These are phyloP conservation scores for Actinomortierella ambigua DNA, from an alignment of 371 early-diverging fungal genomes.

Conservation along the genomic window DNA sequence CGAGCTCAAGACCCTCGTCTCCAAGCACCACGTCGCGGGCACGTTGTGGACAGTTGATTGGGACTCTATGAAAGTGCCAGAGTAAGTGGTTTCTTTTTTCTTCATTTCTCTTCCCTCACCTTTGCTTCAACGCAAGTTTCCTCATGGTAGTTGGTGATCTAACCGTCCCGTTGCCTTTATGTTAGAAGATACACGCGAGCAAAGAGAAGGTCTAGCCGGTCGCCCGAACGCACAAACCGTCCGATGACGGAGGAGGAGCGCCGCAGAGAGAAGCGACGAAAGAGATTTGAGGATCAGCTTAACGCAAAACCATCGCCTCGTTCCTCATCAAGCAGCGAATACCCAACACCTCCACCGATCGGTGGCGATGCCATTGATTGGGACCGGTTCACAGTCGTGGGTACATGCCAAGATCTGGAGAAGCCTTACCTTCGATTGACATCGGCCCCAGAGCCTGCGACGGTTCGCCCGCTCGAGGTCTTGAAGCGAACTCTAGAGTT, in stretches of 20 bases:
- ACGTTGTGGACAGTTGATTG: conserved; percentile 67
- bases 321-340: conserved; percentile 5
- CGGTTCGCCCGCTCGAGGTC: conserved; percentile 84
- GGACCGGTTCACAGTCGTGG: conserved; percentile 86
- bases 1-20: conserved; percentile 62
- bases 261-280: conserved; percentile 24
- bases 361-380: conserved; percentile 72
- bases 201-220: not conserved
- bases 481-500: conserved; percentile 76
- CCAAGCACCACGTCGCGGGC: conserved; percentile 53
- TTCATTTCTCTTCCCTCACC: not conserved
- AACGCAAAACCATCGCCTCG: conserved; percentile 8
- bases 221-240: too few relatives aligned
- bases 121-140: not conserved
- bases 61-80: conserved; percentile 68
- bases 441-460: conserved; percentile 88
- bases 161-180: not conserved
- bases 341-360: conserved; percentile 22
- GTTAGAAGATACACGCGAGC: not conserved
- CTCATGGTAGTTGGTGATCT: not conserved
- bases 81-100: conserved; percentile 44
- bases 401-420: conserved; percentile 83
- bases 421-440: conserved; percentile 92
- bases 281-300: conserved; percentile 18
- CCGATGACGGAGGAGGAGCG: conserved; percentile 28